A percentile compares a stretch with the other conserved stretches of the same genome.
Evolutionary conservation across 768 basidiomycete genomes (phyloP).

Genomic region (Leccinellum luteum): DNA sequence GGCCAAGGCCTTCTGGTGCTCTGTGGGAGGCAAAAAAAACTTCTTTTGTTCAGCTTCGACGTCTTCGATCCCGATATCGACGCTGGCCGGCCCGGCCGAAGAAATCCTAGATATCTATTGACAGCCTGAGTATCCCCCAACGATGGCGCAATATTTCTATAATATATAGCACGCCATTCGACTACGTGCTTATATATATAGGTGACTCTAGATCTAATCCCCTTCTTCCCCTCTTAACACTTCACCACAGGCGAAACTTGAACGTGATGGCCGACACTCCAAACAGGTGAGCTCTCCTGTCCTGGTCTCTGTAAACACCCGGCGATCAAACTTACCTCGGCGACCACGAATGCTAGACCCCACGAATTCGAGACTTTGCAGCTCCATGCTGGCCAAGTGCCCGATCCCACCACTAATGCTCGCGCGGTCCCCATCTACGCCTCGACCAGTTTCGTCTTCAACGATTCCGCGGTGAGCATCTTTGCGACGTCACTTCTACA

Average conservation of each 20-base stretch:
- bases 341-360: conserved; percentile 17
- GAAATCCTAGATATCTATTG: background rate
- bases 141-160: background rate
- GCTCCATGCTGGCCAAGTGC: conserved; percentile 57
- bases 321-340: background rate
- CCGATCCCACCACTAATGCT: conserved; percentile 53
- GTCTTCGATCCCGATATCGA: too few relatives aligned
- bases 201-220: background rate
- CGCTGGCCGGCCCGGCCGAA: background rate
- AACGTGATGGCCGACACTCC: background rate
- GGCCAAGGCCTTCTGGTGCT: background rate
- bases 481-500: background rate
- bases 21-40: background rate
- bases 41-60: background rate
- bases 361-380: conserved; percentile 63
- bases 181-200: background rate
- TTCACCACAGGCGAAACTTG: background rate
- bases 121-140: too few relatives aligned
- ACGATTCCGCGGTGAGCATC: conserved; percentile 44
- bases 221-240: background rate
- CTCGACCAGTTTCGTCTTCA: conserved; percentile 54
- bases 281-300: background rate
- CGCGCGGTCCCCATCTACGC: conserved; percentile 66
- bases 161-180: background rate
- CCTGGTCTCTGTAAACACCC: background rate